Evolutionary conservation across 768 basidiomycete species (phyloP), one percentile per base, ranked within the genome.

Genomic region (Mycena maculata): DNA sequence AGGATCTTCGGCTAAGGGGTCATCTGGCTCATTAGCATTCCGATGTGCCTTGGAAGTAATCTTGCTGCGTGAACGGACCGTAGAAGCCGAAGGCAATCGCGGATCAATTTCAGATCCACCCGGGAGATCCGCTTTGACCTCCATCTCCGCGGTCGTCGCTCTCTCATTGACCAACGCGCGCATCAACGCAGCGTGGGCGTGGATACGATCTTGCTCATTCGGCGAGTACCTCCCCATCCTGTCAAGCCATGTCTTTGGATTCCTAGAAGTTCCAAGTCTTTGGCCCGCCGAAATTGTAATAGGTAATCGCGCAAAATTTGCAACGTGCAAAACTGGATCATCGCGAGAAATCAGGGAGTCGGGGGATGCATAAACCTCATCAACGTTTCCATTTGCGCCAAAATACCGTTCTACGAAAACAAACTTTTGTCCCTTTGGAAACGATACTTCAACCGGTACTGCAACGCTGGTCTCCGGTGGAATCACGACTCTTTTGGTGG

Each of bases 361-460:
- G 3, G 68, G 23, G 16, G 58, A 49, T 0, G 60, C 73, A 31
- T 66, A 63, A 3, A 59, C 3, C 1, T 56, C 61, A 1, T 63
- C 59, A 13, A 42, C 23, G 33, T 64, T 48, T 36, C 56, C 64
- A 25, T 61, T 47, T 2, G 25, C 38, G 2, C 16, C 30, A 20
- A 74, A 48, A 4, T 47, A 22, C 13, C 69, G 27, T 58, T 74
- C 71, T 0, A 72, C 63, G 20, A 69, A 65, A 1, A 73, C 50
- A 20, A 27, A 30, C 15, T 53, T 23, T 12, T 53, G 50, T 20
- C 31, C 50, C 20, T 53, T 13, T 16, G 53, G 28, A 18, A 62
- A 62, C 28, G 4, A 48, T 3, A 16, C n/a, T 13, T 58, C 16
- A 44, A 73, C 68, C 1, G 23, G 54, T 0, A 73, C 47, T 0